These are phyloP conservation scores for Ilyonectria sp. DNA, from an alignment of 2,329 filamentous ascomycete genomes.

Conservation along the genomic window DNA sequence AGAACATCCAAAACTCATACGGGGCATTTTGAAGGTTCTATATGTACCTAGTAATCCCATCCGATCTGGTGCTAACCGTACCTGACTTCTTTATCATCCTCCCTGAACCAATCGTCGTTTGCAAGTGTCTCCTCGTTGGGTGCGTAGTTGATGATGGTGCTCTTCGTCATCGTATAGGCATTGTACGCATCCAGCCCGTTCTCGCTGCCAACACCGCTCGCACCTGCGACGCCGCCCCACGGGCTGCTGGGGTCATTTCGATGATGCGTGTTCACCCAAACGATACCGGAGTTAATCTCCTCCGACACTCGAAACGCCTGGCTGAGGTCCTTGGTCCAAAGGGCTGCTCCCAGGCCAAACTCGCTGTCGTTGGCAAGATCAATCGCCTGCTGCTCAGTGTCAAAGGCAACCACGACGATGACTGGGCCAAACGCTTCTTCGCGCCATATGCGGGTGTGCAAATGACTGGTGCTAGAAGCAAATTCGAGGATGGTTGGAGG, in stretches of 20 bases:
- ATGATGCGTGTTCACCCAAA: constrained; percentile 75
- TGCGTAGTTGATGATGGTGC: constrained; percentile 79
- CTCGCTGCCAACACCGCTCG: constrained; percentile 80
- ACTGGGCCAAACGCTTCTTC: constrained; percentile 91
- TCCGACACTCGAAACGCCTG: constrained; percentile 83
- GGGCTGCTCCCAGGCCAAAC: constrained; percentile 83
- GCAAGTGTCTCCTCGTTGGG: constrained; percentile 65
- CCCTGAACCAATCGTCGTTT: constrained; percentile 78
- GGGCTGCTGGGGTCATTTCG: constrained; percentile 80
- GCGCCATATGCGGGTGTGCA: constrained; percentile 79
- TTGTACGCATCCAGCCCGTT: constrained; percentile 78
- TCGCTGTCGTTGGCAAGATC: constrained; percentile 79
- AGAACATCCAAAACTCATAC: too few species aligned
- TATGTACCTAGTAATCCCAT: too few species aligned
- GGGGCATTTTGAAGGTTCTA: too few species aligned
- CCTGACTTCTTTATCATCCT: constrained; percentile 66
- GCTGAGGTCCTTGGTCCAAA: constrained; percentile 84
- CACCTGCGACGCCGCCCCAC: constrained; percentile 75
- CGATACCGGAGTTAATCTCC: constrained; percentile 76
- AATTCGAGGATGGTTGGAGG: constrained; percentile 80
- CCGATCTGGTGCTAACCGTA: constrained; percentile 45
- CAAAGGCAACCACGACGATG: constrained; percentile 82
- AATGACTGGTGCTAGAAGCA: constrained; percentile 70
- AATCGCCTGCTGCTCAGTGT: constrained; percentile 80
- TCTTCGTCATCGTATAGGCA: constrained; percentile 74